These are phyloP conservation scores for Vitis hybrid DNA, from an alignment of 177 flowering plant species.

Conservation along the genomic window DNA sequence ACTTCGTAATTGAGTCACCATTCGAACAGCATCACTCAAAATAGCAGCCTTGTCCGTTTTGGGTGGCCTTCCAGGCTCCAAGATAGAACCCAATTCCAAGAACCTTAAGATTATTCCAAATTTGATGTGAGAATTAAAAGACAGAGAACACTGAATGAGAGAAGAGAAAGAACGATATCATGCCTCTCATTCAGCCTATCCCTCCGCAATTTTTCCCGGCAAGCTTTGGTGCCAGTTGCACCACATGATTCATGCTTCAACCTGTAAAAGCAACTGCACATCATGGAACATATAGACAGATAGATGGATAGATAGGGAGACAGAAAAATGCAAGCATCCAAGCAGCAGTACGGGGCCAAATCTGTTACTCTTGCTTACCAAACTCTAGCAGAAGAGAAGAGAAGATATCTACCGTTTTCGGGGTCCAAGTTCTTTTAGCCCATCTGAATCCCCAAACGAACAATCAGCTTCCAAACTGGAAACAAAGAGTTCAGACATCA, in stretches of 20 bases:
- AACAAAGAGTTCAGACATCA: not conserved
- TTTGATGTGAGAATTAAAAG: not conserved
- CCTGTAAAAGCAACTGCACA: slow-evolving; percentile 12
- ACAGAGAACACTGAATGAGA: not conserved
- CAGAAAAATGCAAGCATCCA: not conserved
- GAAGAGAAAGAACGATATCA: slow-evolving; percentile 7
- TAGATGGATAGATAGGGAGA: not conserved
- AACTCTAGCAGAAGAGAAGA: not conserved
- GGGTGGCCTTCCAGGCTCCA: slow-evolving; percentile 31
- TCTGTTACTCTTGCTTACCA: not conserved
- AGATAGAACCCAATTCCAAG: slow-evolving; percentile 23
- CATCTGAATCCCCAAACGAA: slow-evolving; percentile 19
- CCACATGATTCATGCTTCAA: slow-evolving; percentile 19
- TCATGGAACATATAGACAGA: not conserved
- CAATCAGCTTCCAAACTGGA: slow-evolving; percentile 20
- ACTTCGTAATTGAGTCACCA: slow-evolving; percentile 16
- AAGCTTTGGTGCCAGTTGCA: slow-evolving; percentile 32
- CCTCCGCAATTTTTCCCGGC: slow-evolving; percentile 32
- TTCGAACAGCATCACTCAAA: slow-evolving; percentile 24
- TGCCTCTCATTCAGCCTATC: slow-evolving; percentile 32
- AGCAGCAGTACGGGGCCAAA: not conserved
- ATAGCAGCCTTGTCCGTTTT: slow-evolving; percentile 25
- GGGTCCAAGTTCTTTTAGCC: slow-evolving; percentile 12
- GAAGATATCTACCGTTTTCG: slow-evolving; percentile 18
- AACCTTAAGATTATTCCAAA: slow-evolving; percentile 17